Evolutionary conservation across 1,284 basidiomycete genomes (phyloP).

Genomic region (Pseudozyma pruni): DNA sequence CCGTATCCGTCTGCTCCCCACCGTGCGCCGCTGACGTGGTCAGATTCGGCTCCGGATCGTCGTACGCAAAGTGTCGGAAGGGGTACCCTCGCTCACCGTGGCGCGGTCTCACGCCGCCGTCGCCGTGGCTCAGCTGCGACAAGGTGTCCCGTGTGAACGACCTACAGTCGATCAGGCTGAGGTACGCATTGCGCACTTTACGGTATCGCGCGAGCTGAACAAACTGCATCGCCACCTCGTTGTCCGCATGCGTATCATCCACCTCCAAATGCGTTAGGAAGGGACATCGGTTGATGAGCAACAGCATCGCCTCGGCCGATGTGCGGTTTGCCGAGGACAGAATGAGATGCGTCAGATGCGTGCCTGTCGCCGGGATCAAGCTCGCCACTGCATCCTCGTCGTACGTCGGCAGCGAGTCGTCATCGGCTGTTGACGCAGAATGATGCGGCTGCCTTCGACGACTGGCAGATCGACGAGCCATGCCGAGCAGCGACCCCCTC

Average conservation of each 20-base stretch:
- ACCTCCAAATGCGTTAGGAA: constrained; percentile 51
- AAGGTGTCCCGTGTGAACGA: constrained; percentile 38
- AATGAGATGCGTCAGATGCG: constrained; percentile 77
- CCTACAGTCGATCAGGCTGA: constrained; percentile 56
- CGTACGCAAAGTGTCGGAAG: constrained; percentile 40
- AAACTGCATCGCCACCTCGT: constrained; percentile 48
- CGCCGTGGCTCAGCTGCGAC: constrained; percentile 23
- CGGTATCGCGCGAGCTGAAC: constrained; percentile 42
- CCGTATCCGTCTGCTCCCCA: not conserved
- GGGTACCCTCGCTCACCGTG: constrained; percentile 30
- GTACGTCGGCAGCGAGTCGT: constrained; percentile 21
- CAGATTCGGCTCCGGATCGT: constrained; percentile 28
- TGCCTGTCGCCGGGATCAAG: constrained; percentile 70
- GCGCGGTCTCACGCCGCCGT: constrained; percentile 36
- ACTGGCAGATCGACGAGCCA: constrained; percentile 35
- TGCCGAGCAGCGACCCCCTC: constrained; percentile 26
- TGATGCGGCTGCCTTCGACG: constrained; percentile 26
- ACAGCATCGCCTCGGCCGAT: constrained; percentile 32
- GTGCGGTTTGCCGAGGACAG: constrained; percentile 71
- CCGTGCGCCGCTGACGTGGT: not conserved
- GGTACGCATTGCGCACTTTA: constrained; percentile 42
- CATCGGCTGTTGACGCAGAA: constrained; percentile 7
- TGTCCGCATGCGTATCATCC: constrained; percentile 52
- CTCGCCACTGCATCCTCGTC: constrained; percentile 32
- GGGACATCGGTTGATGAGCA: constrained; percentile 49